Evolutionary conservation across 805 yeast genomes (phyloP).

Genomic region (Pichia occidentalis): DNA sequence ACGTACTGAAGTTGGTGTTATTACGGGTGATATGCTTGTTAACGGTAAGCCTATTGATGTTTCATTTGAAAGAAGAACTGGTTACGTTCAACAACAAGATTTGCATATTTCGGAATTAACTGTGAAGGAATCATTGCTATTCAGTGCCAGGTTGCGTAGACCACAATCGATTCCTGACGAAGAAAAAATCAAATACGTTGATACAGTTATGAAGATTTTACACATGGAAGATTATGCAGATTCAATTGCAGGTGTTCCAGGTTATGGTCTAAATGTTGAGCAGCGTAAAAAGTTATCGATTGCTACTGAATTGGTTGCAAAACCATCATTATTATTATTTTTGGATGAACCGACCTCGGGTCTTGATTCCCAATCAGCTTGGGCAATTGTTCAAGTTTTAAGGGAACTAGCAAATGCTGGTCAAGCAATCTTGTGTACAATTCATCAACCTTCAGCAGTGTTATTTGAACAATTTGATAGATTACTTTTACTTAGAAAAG

Average conservation of each 20-base stretch:
- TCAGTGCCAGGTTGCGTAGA: slow-evolving; percentile 45
- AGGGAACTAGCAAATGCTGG: slow-evolving; percentile 45
- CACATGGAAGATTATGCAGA: slow-evolving; percentile 43
- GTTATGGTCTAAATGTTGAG: slow-evolving; percentile 47
- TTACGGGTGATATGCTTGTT: slow-evolving; percentile 51
- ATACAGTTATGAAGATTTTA: slow-evolving; percentile 34
- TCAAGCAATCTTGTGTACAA: slow-evolving; percentile 54
- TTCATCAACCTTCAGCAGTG: slow-evolving; percentile 44
- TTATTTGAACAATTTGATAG: slow-evolving; percentile 38
- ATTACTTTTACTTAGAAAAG: slow-evolving; percentile 39
- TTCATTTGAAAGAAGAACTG: slow-evolving; percentile 48
- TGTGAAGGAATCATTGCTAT: slow-evolving; percentile 43
- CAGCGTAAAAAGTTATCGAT: slow-evolving; percentile 49
- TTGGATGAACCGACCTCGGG: slow-evolving; percentile 61
- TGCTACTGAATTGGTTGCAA: slow-evolving; percentile 51
- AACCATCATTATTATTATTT: slow-evolving; percentile 45
- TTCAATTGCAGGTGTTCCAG: slow-evolving; percentile 42
- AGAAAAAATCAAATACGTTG: slow-evolving; percentile 41
- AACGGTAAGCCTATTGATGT: slow-evolving; percentile 43
- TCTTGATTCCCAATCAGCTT: slow-evolving; percentile 51
- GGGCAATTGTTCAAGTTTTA: slow-evolving; percentile 50
- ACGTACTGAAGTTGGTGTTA: slow-evolving; percentile 44
- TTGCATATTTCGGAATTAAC: slow-evolving; percentile 44
- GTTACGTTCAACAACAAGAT: slow-evolving; percentile 54
- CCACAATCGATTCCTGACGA: slow-evolving; percentile 33